A percentile compares a stretch with the other conserved stretches of the same genome.
Evolutionary conservation across 2,329 filamentous ascomycete genomes (phyloP).

Genomic region (Fusarium sp.): DNA sequence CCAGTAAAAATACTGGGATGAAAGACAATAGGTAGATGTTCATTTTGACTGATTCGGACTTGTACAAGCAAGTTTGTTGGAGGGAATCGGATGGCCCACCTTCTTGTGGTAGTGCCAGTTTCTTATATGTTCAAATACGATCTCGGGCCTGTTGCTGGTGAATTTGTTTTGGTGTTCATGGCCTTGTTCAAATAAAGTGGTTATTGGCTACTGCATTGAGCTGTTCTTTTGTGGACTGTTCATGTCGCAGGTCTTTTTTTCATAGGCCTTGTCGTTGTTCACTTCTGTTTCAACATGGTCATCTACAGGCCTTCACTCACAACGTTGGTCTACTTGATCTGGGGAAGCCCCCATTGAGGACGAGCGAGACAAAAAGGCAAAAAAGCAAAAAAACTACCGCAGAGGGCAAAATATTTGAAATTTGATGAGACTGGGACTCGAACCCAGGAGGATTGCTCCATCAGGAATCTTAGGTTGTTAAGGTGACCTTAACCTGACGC

Average conservation of each 20-base stretch:
- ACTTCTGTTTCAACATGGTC: neutral
- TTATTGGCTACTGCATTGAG: neutral
- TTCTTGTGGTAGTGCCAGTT: neutral
- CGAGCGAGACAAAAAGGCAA: neutral
- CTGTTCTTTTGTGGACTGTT: neutral
- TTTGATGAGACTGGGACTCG: constrained; percentile 3
- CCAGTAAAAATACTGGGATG: neutral
- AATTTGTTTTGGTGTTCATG: neutral
- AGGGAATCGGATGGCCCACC: neutral
- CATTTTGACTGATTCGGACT: neutral
- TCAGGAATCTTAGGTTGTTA: neutral
- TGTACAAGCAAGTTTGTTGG: neutral
- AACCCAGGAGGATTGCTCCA: constrained; percentile 3
- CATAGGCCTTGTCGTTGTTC: neutral
- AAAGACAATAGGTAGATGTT: neutral
- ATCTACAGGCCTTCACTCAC: no score
- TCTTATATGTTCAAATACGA: neutral
- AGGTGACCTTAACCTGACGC: constrained; percentile 2
- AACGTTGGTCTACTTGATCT: neutral
- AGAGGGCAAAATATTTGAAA: neutral
- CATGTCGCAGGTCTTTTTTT: neutral
- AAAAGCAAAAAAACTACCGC: neutral
- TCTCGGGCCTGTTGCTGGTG: neutral
- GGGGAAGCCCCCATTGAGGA: neutral
- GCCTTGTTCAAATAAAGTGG: neutral